These are phyloP conservation scores for Cutaneotrichosporon mucoides DNA, from an alignment of 1,284 basidiomycete genomes.

Conservation along the genomic window DNA sequence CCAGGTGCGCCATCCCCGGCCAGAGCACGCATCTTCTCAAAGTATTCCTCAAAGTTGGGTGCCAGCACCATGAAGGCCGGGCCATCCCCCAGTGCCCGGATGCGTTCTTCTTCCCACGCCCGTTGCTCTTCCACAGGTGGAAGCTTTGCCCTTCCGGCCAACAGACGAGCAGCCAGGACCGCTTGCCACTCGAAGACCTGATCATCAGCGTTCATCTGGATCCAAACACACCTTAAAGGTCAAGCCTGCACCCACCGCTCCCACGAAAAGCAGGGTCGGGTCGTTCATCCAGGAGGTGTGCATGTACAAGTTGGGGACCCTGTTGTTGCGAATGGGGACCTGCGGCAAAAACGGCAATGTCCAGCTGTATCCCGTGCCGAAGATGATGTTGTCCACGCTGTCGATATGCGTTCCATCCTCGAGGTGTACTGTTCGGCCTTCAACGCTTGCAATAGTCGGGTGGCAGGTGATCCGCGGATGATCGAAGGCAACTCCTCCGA, in stretches of 20 bases:
- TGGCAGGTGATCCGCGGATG: slow-evolving; percentile 7
- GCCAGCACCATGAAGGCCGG: background rate
- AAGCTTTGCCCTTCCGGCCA: slow-evolving; percentile 24
- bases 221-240: slow-evolving; percentile 27
- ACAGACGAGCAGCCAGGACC: slow-evolving; percentile 32
- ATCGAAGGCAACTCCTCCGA: slow-evolving; percentile 10
- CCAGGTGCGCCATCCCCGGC: slow-evolving; percentile 5
- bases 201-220: too few relatives aligned
- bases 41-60: slow-evolving; percentile 15
- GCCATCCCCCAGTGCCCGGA: slow-evolving; percentile 5
- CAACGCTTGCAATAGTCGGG: slow-evolving; percentile 7
- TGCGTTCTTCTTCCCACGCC: slow-evolving; percentile 8
- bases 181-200: slow-evolving; percentile 34
- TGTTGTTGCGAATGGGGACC: slow-evolving; percentile 50
- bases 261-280: slow-evolving; percentile 52
- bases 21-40: slow-evolving; percentile 1
- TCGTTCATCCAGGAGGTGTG: slow-evolving; percentile 55
- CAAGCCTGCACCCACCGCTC: slow-evolving; percentile 30
- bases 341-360: slow-evolving; percentile 11
- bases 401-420: slow-evolving; percentile 3
- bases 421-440: slow-evolving; percentile 6
- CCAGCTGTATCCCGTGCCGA: slow-evolving; percentile 15
- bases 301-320: slow-evolving; percentile 52
- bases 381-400: slow-evolving; percentile 13
- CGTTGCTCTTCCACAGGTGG: slow-evolving; percentile 14